A percentile compares a stretch with the other conserved stretches of the same genome.
Conservation (phyloP, 2,329 filamentous ascomycete species). For the Fusarium sp. region DNA sequence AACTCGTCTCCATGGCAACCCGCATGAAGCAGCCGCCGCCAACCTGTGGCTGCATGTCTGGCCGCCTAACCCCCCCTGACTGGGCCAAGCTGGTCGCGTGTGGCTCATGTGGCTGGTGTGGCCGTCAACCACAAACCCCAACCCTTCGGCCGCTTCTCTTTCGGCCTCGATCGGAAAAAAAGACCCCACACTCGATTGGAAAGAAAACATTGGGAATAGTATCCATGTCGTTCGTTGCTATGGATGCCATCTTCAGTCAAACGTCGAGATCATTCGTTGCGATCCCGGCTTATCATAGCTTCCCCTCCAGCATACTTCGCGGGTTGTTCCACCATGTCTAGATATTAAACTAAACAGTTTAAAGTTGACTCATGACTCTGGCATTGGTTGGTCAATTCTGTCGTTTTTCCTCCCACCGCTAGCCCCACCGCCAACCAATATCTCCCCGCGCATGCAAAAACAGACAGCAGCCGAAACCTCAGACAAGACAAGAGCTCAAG, state of each 20-base stretch:
- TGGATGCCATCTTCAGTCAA: not conserved
- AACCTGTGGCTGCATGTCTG: constrained; percentile 16
- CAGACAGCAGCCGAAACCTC: constrained; percentile 23
- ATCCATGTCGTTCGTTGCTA: not conserved
- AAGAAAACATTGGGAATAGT: not conserved
- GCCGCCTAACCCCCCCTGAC: constrained; percentile 1
- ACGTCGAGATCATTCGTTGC: not conserved
- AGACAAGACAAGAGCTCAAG: constrained; percentile 15
- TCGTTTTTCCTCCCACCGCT: not conserved
- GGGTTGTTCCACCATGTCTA: not conserved
- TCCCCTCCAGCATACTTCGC: not conserved
- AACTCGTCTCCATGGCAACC: constrained; percentile 38
- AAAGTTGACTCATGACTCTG: not conserved
- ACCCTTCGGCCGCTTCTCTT: not conserved
- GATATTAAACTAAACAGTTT: not conserved
- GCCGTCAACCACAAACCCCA: not conserved
- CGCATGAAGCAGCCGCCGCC: constrained; percentile 1
- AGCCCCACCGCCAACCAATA: constrained; percentile 33
- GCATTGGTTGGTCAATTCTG: constrained; percentile 1
- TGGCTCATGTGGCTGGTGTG: constrained; percentile 32
- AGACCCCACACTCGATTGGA: not conserved
- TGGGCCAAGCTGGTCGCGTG: constrained; percentile 5
- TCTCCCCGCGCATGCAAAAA: constrained; percentile 31
- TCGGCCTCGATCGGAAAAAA: not conserved
- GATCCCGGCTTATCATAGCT: not conserved